Base-by-base conservation (phyloP, 441 rosid genomes). In the Geranium incanum region DNA sequence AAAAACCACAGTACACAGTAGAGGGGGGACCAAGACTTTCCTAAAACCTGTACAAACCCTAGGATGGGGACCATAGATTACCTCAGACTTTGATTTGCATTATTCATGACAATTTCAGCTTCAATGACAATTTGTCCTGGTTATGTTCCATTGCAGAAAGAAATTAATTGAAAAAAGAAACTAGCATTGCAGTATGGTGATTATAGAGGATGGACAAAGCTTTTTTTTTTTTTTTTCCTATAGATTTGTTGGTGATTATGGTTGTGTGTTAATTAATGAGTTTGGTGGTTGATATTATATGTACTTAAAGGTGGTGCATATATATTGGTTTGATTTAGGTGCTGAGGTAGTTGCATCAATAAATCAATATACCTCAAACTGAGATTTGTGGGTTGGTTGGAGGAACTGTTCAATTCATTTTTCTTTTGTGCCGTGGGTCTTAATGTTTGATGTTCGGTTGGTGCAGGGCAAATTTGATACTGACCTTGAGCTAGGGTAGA, bases 381-480 rank as follows among this genome's bases (percentile, higher is more conserved):
- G 39, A 23, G 66, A 73, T 36, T 68, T 68, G 18, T 74, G 50
- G 65, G 63, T 63, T 75, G 67, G 63, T 63, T 70, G 64, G 70
- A 68, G 70, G 68, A 48, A 37, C 67, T 45, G 70, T 21, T 48
- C 48, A 71, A 50, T 60, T 43, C 12, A 6, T 11, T 39, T 36
- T 9, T 23, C 33, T 8, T 13, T 62, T 21, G n/a, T 21, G 66
- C 2, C 11, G 66, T 62, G 3, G 36, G 66, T 57, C 43, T 12
- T 36, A 59, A 77, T 18, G 41, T 62, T 66, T 39, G 60, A 69
- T 76, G 68, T 43, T 33, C 23, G 23, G 72, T 76, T 48, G 62
- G 38, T 73, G 74, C 64, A 75, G 79, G 82, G 73, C 82, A 71
- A 33, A 45, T 68, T 75, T 52, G 66, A 48, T 82, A 81, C 85